These are phyloP conservation scores for Lecanicillium sp. DNA, from an alignment of 2,329 filamentous ascomycete species.

Conservation along the genomic window DNA sequence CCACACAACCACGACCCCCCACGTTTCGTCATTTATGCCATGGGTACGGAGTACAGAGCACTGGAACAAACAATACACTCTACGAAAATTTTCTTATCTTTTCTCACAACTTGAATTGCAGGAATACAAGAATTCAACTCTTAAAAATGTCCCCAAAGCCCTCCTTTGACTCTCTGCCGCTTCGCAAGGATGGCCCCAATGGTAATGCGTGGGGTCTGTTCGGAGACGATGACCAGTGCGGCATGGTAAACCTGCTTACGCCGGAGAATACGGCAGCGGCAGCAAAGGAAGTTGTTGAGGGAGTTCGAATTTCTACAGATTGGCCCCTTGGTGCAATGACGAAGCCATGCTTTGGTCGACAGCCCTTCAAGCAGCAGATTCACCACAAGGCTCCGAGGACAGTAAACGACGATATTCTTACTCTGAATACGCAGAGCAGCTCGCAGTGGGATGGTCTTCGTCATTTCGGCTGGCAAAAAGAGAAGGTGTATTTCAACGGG, in stretches of 20 bases:
- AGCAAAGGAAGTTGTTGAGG: constrained; percentile 21
- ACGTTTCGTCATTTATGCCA: too few relatives aligned
- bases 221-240: constrained; percentile 41
- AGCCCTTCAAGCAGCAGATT: constrained; percentile 20
- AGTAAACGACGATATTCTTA: constrained; percentile 25
- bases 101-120: too few relatives aligned
- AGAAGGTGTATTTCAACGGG: constrained; percentile 25
- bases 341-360: constrained; percentile 24
- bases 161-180: constrained; percentile 37
- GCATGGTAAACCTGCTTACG: constrained; percentile 48
- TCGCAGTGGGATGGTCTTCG: constrained; percentile 32
- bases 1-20: too few relatives aligned
- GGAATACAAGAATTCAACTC: too few relatives aligned
- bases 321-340: constrained; percentile 25
- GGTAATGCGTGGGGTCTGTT: constrained; percentile 52
- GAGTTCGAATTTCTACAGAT: constrained; percentile 23
- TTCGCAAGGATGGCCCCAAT: constrained; percentile 38
- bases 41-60: too few relatives aligned
- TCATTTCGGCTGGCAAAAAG: constrained; percentile 29
- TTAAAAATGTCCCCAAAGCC: constrained; percentile 12
- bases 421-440: constrained; percentile 29
- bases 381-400: constrained; percentile 18
- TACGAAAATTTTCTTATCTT: too few relatives aligned
- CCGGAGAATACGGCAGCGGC: constrained; percentile 16
- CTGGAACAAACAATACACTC: too few relatives aligned